Percentiles rank a stretch among this genome's conserved stretches.
Evolutionary conservation across 2,329 filamentous ascomycete genomes (phyloP).

Genomic region (Cladorrhinum sp.): DNA sequence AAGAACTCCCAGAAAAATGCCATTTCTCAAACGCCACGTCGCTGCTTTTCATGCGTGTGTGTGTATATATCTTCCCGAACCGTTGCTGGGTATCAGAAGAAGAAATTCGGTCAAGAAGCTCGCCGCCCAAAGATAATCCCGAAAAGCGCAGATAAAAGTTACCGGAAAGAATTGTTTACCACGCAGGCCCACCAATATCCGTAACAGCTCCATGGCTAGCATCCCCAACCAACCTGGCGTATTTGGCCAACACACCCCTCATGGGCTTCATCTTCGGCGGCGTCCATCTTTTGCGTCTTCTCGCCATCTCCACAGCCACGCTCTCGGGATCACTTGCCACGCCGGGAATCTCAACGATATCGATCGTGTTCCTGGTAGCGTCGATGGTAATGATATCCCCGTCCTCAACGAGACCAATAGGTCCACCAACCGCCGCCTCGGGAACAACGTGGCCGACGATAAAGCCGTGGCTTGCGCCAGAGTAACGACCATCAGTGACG

Average conservation of each 20-base stretch:
- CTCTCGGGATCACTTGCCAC: constrained; percentile 27
- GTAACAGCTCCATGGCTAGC: constrained; percentile 90
- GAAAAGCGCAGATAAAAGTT: not conserved
- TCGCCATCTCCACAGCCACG: constrained; percentile 51
- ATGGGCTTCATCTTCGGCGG: constrained; percentile 69
- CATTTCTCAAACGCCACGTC: not conserved
- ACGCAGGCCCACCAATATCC: constrained; percentile 47
- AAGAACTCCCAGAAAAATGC: not conserved
- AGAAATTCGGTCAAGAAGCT: not conserved
- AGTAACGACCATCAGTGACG: constrained; percentile 89
- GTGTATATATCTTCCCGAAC: not conserved
- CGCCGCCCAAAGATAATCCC: not conserved
- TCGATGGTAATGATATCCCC: constrained; percentile 86
- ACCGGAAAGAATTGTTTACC: constrained; percentile 12
- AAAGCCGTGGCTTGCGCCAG: constrained; percentile 84
- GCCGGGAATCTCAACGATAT: constrained; percentile 58
- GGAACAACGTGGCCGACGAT: constrained; percentile 92
- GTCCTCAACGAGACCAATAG: constrained; percentile 76
- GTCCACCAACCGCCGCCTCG: constrained; percentile 84
- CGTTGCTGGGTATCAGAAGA: not conserved
- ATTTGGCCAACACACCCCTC: constrained; percentile 85
- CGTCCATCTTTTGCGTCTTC: constrained; percentile 60
- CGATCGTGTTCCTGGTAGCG: constrained; percentile 75
- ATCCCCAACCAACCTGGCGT: constrained; percentile 82
- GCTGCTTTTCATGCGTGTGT: not conserved